Percentiles rank a stretch among this genome's conserved stretches.
Evolutionary conservation across 2,329 filamentous ascomycete species (phyloP).

Genomic region (Ascochyta rabiei): DNA sequence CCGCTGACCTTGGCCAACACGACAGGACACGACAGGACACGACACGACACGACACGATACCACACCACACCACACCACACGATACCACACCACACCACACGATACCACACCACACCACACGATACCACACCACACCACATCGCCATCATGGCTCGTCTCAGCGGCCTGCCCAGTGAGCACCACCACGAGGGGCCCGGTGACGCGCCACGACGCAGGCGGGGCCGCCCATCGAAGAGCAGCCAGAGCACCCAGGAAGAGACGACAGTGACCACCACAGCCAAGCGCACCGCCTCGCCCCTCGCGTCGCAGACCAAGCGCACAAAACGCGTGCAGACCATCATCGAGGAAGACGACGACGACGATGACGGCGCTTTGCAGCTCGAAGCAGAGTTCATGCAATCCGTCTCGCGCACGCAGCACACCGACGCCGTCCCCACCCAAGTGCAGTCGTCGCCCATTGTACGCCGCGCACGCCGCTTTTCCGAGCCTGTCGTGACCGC

Average conservation of each 20-base stretch:
- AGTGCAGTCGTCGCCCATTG: constrained; percentile 20
- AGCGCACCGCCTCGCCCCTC: constrained; percentile 39
- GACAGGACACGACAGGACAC: constrained; percentile 1
- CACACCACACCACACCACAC: no score
- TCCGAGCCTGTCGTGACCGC: constrained; percentile 41
- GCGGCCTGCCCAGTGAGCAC: constrained; percentile 44
- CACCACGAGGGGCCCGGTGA: constrained; percentile 45
- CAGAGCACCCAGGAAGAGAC: constrained; percentile 22
- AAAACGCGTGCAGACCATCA: constrained; percentile 35
- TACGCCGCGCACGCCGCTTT: constrained; percentile 38
- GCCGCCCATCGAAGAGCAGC: constrained; percentile 36
- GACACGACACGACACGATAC: constrained; percentile 2
- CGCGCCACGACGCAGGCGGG: constrained; percentile 39
- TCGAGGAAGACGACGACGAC: constrained; percentile 29
- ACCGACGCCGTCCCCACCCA: constrained; percentile 22
- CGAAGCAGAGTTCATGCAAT: constrained; percentile 40
- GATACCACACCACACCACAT: constrained; percentile 1
- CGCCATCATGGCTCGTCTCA: constrained; percentile 42
- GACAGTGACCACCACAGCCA: constrained; percentile 19
- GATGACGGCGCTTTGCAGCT: constrained; percentile 32
- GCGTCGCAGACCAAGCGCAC: constrained; percentile 40
- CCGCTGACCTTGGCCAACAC: constrained; percentile 4
- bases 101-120: no score
- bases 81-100: neutral
- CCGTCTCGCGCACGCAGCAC: constrained; percentile 34